Percentiles rank a stretch among this genome's conserved stretches.
Conservation (phyloP, 177 flowering plant genomes). For the Vitis hybrid region DNA sequence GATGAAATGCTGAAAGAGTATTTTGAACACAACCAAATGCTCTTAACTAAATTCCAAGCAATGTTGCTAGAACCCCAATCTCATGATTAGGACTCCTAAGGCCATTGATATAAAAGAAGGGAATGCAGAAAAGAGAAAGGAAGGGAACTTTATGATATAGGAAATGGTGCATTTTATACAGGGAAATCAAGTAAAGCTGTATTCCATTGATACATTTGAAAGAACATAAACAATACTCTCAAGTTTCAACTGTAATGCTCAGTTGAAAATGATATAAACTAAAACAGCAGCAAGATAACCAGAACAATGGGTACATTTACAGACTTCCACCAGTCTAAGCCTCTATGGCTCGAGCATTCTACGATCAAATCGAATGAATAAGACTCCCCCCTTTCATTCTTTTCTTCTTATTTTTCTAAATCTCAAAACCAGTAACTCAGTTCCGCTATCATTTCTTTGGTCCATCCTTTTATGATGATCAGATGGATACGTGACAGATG, state of each 20-base stretch:
- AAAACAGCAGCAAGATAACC: background rate
- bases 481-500: background rate
- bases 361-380: background rate
- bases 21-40: no score
- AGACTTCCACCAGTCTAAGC: background rate
- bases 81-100: no score
- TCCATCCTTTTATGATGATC: background rate
- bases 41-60: no score
- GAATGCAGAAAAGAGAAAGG: no score
- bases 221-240: background rate
- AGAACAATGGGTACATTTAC: background rate
- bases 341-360: background rate
- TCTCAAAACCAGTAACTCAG: background rate
- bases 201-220: background rate
- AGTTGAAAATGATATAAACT: background rate
- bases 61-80: no score
- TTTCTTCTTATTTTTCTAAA: slow-evolving; percentile 1
- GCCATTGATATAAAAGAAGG: no score
- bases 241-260: background rate
- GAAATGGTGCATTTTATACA: no score
- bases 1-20: no score
- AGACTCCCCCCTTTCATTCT: background rate
- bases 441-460: background rate
- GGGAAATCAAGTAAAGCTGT: no score
- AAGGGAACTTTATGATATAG: no score